Percentiles rank a stretch among this genome's conserved stretches.
These are phyloP conservation scores for Trichosporon faecale DNA, from an alignment of 1,284 basidiomycete genomes.

Conservation along the genomic window DNA sequence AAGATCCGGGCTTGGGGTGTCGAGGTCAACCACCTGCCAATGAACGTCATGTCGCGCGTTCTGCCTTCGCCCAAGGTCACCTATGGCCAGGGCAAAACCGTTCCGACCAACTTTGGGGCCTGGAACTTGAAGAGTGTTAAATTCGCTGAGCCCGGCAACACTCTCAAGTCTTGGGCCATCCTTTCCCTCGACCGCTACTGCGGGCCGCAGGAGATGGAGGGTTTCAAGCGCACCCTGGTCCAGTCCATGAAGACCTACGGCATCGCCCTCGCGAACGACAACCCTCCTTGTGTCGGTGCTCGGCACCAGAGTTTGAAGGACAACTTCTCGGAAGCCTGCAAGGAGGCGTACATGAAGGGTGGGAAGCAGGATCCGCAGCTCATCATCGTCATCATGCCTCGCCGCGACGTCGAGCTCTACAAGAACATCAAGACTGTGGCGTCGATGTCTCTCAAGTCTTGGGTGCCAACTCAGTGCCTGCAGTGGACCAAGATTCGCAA, in stretches of 20 bases:
- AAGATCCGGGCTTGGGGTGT: conserved; percentile 52
- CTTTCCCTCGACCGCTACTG: conserved; percentile 39
- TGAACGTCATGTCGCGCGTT: conserved; percentile 46
- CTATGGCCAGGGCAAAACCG: conserved; percentile 39
- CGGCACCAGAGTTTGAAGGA: conserved; percentile 23
- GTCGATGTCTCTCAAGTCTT: conserved; percentile 20
- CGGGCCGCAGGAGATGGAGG: conserved; percentile 25
- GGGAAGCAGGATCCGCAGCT: conserved; percentile 44
- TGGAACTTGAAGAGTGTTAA: conserved; percentile 34
- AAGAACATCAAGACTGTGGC: conserved; percentile 51
- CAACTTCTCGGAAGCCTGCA: conserved; percentile 31
- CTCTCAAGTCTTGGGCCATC: conserved; percentile 50
- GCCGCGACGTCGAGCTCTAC: conserved; percentile 36
- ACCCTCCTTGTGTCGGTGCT: background rate
- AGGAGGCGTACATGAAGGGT: conserved; percentile 33
- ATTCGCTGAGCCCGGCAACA: conserved; percentile 44
- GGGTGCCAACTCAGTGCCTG: conserved; percentile 50
- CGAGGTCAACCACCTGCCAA: conserved; percentile 43
- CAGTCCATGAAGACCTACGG: conserved; percentile 12
- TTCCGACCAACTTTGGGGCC: conserved; percentile 30
- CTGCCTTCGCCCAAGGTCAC: conserved; percentile 43
- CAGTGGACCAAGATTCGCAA: conserved; percentile 47
- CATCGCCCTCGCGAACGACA: background rate
- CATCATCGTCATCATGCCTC: conserved; percentile 43
- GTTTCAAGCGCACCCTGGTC: conserved; percentile 29